These are phyloP conservation scores for Oehlia diaphana DNA, from an alignment of 192 early-diverging fungal species.

Conservation along the genomic window DNA sequence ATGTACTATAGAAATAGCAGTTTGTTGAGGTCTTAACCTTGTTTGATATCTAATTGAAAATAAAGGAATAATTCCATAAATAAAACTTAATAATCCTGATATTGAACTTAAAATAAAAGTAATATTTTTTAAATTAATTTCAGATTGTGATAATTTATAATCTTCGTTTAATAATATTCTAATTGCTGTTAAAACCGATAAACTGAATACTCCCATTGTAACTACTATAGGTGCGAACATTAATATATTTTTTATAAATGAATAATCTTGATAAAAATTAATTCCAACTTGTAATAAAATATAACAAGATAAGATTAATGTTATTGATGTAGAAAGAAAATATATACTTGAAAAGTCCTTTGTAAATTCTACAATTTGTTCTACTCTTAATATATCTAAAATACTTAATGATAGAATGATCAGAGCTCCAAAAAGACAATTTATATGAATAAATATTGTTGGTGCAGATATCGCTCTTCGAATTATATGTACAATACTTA, in stretches of 20 bases:
- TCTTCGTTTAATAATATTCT: neutral
- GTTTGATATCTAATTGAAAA: neutral
- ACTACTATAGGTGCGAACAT: neutral
- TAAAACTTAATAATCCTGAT: neutral
- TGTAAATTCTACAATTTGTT: neutral
- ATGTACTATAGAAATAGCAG: neutral
- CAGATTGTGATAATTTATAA: neutral
- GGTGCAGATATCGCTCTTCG: too few species aligned
- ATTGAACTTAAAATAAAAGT: neutral
- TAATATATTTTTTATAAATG: neutral
- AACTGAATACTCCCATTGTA: constrained; percentile 8
- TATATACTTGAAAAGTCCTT: neutral
- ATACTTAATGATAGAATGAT: neutral
- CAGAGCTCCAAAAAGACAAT: neutral
- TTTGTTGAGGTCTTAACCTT: constrained; percentile 3
- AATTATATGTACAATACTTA: too few species aligned
- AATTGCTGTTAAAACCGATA: neutral
- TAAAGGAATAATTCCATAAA: constrained; percentile 5
- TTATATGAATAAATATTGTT: too few species aligned
- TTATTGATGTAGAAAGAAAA: neutral
- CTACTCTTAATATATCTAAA: neutral
- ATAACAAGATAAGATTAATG: constrained; percentile 9
- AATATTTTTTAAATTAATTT: neutral
- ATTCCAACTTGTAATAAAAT: constrained; percentile 13
- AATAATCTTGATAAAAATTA: constrained; percentile 19